Percentiles rank a stretch among this genome's conserved stretches.
Conservation (phyloP, 2,329 filamentous ascomycete species). For the Trichoderma sp. region DNA sequence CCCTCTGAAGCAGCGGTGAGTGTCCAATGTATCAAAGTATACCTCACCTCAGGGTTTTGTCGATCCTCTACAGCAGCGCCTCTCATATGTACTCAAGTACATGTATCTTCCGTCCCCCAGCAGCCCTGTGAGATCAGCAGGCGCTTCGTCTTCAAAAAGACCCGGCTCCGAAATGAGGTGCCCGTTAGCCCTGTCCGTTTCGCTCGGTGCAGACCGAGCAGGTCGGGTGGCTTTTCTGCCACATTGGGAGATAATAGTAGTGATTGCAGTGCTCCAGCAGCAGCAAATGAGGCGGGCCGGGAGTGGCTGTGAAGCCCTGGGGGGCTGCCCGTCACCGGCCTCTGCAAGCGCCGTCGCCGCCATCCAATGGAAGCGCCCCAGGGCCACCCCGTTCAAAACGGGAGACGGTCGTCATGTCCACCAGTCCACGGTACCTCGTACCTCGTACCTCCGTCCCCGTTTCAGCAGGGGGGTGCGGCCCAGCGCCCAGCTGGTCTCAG, state of each 20-base stretch:
- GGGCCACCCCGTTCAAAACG: conserved; percentile 20
- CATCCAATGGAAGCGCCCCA: background rate
- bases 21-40: no score
- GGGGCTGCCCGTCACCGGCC: background rate
- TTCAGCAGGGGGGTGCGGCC: conserved; percentile 13
- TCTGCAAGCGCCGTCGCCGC: conserved; percentile 14
- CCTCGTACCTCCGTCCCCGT: conserved; percentile 8
- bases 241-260: conserved; percentile 22
- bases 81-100: background rate
- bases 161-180: conserved; percentile 15
- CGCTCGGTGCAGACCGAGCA: conserved; percentile 22
- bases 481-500: conserved; percentile 21
- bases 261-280: background rate
- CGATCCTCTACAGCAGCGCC: no score
- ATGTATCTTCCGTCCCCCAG: background rate
- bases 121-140: background rate
- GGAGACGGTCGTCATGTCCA: background rate
- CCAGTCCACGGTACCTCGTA: no score
- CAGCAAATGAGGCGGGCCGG: background rate
- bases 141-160: background rate
- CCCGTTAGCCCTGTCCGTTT: conserved; percentile 3
- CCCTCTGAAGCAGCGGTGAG: no score
- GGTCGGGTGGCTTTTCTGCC: conserved; percentile 1
- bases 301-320: conserved; percentile 5
- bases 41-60: no score